These are phyloP conservation scores for Calonectria crousiana DNA, from an alignment of 2,329 filamentous ascomycete species.

Conservation along the genomic window DNA sequence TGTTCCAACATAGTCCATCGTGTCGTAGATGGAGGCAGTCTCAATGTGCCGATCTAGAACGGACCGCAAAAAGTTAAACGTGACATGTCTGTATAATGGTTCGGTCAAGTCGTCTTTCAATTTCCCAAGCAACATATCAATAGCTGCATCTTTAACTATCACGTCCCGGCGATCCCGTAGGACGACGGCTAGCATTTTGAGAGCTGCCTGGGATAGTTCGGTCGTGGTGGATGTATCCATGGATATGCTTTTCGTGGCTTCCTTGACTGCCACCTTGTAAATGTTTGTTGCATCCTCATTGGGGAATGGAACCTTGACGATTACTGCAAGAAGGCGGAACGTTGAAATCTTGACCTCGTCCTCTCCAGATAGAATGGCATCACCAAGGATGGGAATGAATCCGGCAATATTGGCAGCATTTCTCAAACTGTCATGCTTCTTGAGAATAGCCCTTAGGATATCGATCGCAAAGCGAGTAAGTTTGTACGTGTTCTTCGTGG, in stretches of 20 bases:
- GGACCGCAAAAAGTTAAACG: slow-evolving; percentile 92
- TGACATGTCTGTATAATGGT: slow-evolving; percentile 90
- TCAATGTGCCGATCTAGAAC: slow-evolving; percentile 88
- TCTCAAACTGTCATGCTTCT: slow-evolving; percentile 85
- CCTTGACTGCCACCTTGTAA: slow-evolving; percentile 83
- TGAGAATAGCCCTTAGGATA: slow-evolving; percentile 84
- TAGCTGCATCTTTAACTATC: slow-evolving; percentile 80
- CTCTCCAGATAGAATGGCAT: slow-evolving; percentile 84
- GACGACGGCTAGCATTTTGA: slow-evolving; percentile 89
- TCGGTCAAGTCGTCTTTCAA: slow-evolving; percentile 92
- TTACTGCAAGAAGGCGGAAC: slow-evolving; percentile 84
- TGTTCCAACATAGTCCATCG: slow-evolving; percentile 86
- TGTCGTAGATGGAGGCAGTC: slow-evolving; percentile 90
- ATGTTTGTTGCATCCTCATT: slow-evolving; percentile 74
- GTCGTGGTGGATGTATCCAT: slow-evolving; percentile 82
- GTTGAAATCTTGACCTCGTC: slow-evolving; percentile 94
- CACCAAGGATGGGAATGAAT: slow-evolving; percentile 90
- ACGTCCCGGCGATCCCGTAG: slow-evolving; percentile 84
- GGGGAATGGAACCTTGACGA: slow-evolving; percentile 86
- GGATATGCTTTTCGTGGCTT: slow-evolving; percentile 86
- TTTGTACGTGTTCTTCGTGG: slow-evolving; percentile 87
- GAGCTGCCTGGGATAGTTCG: slow-evolving; percentile 86
- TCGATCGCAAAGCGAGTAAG: slow-evolving; percentile 90
- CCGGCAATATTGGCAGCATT: slow-evolving; percentile 84
- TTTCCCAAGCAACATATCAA: slow-evolving; percentile 85